Evolutionary conservation across 1,284 basidiomycete genomes (phyloP), one percentile per base, ranked within the genome.

Genomic region (Xanthoconium separans): DNA sequence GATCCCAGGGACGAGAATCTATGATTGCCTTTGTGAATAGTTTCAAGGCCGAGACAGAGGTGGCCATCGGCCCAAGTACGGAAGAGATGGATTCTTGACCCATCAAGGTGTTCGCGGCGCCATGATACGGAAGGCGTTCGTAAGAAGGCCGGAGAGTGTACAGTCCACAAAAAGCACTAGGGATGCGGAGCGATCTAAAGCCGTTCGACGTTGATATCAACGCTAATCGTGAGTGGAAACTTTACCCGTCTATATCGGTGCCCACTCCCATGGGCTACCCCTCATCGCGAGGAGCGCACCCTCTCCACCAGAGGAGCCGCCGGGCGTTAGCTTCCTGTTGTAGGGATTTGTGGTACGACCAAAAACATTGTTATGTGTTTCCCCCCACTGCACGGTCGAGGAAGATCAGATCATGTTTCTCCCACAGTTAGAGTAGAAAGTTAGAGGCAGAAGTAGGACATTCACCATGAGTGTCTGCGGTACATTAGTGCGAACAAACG

Each of bases 101-200:
- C 57, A 83, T 80, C 50, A 89, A 66, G 1, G 84, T 80, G 54
- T 86, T 88, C 8, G 76, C 72, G 0, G 81, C 78, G 3, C 88
- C 89, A 45, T 72, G 71, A 58, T 91, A 92, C 0, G 91, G 88
- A 39, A 93, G 75, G 6, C 91, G 82, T 40, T 82, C 79, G 58
- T 79, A 86, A 1, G 85, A 89, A 0, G 90, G 88, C 9, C 89
- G 82, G 37, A 94, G 74, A 2, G 82, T 82, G 65, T 88, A 93
- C 22, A 89, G 61, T 1, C 87, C 87, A 54, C 79, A 81, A 62
- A 88, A 83, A 0, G 81, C 77, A 4, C 83, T 74, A 0, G 91
- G 91, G 44, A 90, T 87, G 15, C 89, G 85, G 55, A 91, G 72
- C 18, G 85, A 87, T 7, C 84, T 85, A 56, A 6, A 10, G 6